Evolutionary conservation across 371 early-diverging fungal genomes (phyloP).

Genomic region (Blakeslea trispora): DNA sequence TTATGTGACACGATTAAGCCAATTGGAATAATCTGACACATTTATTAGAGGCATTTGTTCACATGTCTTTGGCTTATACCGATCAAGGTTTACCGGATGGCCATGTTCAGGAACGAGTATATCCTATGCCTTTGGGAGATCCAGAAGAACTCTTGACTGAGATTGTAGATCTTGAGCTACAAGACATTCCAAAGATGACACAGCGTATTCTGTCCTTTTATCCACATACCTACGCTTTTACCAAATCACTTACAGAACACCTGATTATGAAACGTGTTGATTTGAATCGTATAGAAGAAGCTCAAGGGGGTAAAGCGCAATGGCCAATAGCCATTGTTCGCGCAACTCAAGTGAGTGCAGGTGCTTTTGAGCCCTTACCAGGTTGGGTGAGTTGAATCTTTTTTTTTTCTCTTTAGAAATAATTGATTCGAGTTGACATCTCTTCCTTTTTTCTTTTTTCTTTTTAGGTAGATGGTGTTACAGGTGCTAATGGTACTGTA

Average conservation of each 20-base stretch:
- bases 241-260: slow-evolving; percentile 63
- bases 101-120: slow-evolving; percentile 57
- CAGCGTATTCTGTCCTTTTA: slow-evolving; percentile 48
- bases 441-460: too few relatives aligned
- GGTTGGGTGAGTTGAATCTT: slow-evolving; percentile 72
- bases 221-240: slow-evolving; percentile 66
- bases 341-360: slow-evolving; percentile 62
- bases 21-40: neutral
- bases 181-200: slow-evolving; percentile 56
- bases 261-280: slow-evolving; percentile 58
- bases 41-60: slow-evolving; percentile 45
- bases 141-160: slow-evolving; percentile 55
- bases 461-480: slow-evolving; percentile 54
- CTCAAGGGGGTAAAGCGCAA: slow-evolving; percentile 48
- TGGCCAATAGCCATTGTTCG: slow-evolving; percentile 63
- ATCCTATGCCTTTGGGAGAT: slow-evolving; percentile 62
- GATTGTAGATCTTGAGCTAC: slow-evolving; percentile 52
- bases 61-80: slow-evolving; percentile 50
- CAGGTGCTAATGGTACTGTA: slow-evolving; percentile 52
- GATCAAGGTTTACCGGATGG: slow-evolving; percentile 50
- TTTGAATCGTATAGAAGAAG: slow-evolving; percentile 52
- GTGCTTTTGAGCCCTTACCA: slow-evolving; percentile 54
- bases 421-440: too few relatives aligned
- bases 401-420: too few relatives aligned
- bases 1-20: neutral